Evolutionary conservation across 306 rosid genomes (phyloP), one percentile per base, ranked within the genome.

Genomic region (Medicago ruthenica): DNA sequence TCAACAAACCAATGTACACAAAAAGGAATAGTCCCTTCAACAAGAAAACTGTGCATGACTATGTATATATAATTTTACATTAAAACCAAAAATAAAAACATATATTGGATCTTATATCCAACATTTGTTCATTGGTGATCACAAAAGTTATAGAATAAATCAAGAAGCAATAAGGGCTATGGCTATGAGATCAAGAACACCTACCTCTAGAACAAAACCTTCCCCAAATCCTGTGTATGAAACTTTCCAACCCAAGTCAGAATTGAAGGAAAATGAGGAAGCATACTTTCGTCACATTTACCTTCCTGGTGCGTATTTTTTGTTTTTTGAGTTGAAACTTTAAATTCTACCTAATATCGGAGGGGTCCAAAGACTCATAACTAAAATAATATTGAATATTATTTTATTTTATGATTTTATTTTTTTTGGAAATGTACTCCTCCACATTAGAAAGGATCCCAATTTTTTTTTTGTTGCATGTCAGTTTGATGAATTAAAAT

Each of bases 231-330:
- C 66, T 10, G 47, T 17, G 2, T 77, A 79, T 62, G 83, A 81
- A 68, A 82, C 83, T 44, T 83, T 88, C 67, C 76, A 75, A 63
- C 88, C 96, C 15, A 66, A 24, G n/a, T 79, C 50, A 20, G 89
- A 90, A 3, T 47, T 55, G 67, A 79, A 64, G 72, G 92, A 86
- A 86, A 84, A 75, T 13, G 65, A 63, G 0, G 76, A 68, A 10
- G 86, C 82, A 41, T 66, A 58, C 31, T 6, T 81, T 67, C 54
- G 81, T 67, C 50, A 47, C 20, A 15, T 90, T 74, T 79, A 75
- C 15, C 85, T 88, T 66, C 89, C 88, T 31, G 96, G 96, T 89
- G 6, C 61, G 79, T 34, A 4, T 34, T 34, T 34, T 34, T 34
- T 34, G 37, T 34, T 34, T 34, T 34, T 34, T 34, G 7, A 34